Evolutionary conservation across 257 asterid genomes (phyloP).

Genomic region (Orobanche coerulescens): DNA sequence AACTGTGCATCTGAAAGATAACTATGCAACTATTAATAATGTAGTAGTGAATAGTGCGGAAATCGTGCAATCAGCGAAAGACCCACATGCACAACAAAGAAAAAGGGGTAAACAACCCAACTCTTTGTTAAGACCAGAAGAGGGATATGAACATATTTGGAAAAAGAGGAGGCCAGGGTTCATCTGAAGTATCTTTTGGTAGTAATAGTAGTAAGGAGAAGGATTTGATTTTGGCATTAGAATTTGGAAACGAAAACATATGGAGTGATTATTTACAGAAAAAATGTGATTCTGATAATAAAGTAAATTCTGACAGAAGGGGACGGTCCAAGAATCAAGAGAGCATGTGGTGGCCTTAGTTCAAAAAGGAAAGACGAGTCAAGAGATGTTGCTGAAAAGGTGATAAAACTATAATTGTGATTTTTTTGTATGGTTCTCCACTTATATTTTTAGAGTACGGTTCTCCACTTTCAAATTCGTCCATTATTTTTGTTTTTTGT

Average conservation of each 20-base stretch:
- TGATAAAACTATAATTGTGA: neutral
- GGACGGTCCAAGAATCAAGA: constrained; percentile 29
- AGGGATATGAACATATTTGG: constrained; percentile 26
- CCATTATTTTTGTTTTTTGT: neutral
- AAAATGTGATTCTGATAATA: neutral
- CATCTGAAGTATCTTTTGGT: constrained; percentile 16
- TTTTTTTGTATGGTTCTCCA: neutral
- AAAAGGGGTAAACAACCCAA: constrained; percentile 30
- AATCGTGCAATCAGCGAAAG: constrained; percentile 17
- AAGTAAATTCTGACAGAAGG: constrained; percentile 18
- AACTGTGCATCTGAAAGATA: neutral
- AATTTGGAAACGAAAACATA: constrained; percentile 9
- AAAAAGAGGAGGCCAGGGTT: neutral
- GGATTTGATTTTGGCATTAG: constrained; percentile 15
- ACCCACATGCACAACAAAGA: constrained; percentile 12
- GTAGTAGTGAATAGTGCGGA: neutral
- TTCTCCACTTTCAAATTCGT: neutral
- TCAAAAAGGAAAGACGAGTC: neutral
- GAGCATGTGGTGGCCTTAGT: neutral
- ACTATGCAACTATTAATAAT: neutral
- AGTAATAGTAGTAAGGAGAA: constrained; percentile 17
- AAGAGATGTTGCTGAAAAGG: constrained; percentile 12
- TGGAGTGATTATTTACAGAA: neutral
- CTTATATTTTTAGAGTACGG: neutral
- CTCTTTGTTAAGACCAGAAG: constrained; percentile 28